Evolutionary conservation across 2,329 filamentous ascomycete genomes (phyloP).

Genomic region (Colletotrichum liaoningense): DNA sequence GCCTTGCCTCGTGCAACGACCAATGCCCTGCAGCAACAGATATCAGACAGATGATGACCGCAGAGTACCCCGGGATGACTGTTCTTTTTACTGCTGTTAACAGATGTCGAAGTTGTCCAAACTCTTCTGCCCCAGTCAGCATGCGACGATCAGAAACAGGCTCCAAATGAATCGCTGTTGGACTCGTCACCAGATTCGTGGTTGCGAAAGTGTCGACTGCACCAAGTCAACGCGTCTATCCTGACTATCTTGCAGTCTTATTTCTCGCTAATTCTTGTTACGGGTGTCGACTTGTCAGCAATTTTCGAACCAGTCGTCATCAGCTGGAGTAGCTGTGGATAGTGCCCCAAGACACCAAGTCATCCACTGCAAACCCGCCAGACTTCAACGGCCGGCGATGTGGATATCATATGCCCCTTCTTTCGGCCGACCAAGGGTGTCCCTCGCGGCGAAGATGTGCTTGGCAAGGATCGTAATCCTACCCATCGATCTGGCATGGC

Average conservation of each 20-base stretch:
- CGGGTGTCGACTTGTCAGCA: not conserved
- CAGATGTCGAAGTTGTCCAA: not conserved
- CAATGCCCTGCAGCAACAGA: not conserved
- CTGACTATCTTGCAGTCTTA: not conserved
- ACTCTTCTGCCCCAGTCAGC: too few species aligned
- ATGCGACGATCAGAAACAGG: not conserved
- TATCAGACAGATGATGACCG: too few species aligned
- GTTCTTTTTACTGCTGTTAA: not conserved
- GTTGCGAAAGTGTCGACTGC: not conserved
- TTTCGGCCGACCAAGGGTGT: not conserved
- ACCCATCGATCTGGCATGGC: not conserved
- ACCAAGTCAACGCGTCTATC: constrained; percentile 12
- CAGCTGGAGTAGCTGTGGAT: not conserved
- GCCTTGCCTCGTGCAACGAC: not conserved
- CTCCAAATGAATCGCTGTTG: not conserved
- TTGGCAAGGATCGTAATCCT: not conserved
- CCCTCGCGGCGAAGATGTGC: not conserved
- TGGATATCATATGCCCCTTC: not conserved
- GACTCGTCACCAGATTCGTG: constrained; percentile 30
- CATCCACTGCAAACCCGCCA: not conserved
- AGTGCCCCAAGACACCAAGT: not conserved
- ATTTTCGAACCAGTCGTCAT: not conserved
- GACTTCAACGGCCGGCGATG: not conserved
- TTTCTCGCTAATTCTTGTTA: too few species aligned
- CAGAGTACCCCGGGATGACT: not conserved